Conservation (phyloP, 2,329 filamentous ascomycete species). For the Botryotinia globosa region DNA sequence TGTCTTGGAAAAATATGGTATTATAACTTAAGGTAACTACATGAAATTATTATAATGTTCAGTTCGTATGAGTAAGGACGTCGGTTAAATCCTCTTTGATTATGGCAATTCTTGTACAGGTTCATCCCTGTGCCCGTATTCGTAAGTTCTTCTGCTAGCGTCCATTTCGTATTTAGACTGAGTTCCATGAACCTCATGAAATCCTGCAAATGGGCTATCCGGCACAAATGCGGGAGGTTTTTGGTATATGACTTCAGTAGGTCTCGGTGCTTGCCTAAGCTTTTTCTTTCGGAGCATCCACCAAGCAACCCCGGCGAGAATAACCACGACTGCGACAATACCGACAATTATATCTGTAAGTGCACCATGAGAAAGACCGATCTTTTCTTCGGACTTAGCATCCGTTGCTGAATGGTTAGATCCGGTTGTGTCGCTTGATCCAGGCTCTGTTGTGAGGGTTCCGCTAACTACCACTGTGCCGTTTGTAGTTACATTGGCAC, state of each 20-base stretch:
- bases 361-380: background rate
- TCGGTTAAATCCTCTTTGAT: background rate
- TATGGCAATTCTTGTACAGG: background rate
- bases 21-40: background rate
- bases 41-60: background rate
- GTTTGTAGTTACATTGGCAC: background rate
- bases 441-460: background rate
- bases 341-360: background rate
- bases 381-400: background rate
- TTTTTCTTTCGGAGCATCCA: background rate
- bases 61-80: background rate
- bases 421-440: background rate
- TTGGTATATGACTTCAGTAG: background rate
- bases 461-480: conserved; percentile 5
- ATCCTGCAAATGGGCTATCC: conserved; percentile 6
- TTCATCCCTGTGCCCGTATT: conserved; percentile 5
- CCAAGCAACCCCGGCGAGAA: background rate
- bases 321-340: background rate
- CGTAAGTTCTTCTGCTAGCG: background rate
- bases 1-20: background rate
- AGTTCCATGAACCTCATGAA: background rate
- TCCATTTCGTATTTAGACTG: conserved; percentile 6
- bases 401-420: background rate
- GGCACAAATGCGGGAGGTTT: background rate
- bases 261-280: background rate